phyloP scores from a whole-genome alignment of 768 basidiomycete genomes.

The Psilocybe cyanescens region DNA sequence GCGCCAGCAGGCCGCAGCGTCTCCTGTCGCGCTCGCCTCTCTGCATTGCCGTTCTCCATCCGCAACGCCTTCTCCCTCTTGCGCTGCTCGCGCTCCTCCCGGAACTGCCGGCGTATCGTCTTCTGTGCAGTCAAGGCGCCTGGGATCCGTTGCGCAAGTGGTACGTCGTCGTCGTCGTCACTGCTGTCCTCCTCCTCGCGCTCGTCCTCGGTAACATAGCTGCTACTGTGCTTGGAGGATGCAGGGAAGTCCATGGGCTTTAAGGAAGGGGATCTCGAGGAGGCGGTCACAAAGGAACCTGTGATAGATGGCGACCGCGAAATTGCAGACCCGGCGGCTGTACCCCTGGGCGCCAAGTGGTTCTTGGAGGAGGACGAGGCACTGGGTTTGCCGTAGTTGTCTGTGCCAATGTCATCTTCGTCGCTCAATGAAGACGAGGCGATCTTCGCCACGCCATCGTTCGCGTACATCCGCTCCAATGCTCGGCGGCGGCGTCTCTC shows the following conservation, averaged over 20 bases:
- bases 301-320: constrained; percentile 12
- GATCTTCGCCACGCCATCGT: constrained; percentile 6
- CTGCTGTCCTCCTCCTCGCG: constrained; percentile 33
- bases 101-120: constrained; percentile 73
- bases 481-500: constrained; percentile 14
- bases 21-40: constrained; percentile 30
- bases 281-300: constrained; percentile 11
- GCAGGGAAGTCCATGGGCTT: constrained; percentile 14
- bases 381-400: constrained; percentile 21
- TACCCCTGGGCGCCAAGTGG: neutral
- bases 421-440: constrained; percentile 17
- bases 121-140: constrained; percentile 83
- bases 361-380: neutral
- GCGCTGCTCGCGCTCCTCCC: constrained; percentile 66
- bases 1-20: constrained; percentile 43
- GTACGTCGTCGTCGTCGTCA: constrained; percentile 76
- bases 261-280: constrained; percentile 9
- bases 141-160: constrained; percentile 82
- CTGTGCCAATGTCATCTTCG: constrained; percentile 14
- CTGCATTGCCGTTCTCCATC: constrained; percentile 17
- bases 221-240: constrained; percentile 15
- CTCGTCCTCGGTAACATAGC: constrained; percentile 35
- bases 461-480: constrained; percentile 15
- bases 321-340: neutral
- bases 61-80: constrained; percentile 48